phyloP scores from a whole-genome alignment of 1,284 basidiomycete species.

The Apiotrichum mycotoxinovorans region DNA sequence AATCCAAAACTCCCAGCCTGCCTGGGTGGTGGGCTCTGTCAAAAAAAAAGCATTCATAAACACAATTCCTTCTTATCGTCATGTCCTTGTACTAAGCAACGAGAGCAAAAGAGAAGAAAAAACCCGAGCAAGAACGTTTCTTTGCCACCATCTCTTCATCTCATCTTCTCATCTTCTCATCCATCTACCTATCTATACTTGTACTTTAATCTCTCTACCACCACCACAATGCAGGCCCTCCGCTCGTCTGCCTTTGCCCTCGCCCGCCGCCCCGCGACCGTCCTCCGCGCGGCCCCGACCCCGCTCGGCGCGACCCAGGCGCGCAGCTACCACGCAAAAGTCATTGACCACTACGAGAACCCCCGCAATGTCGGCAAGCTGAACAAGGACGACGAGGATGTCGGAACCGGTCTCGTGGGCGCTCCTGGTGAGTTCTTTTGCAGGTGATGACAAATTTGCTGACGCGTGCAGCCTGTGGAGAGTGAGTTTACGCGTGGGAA shows the following conservation, averaged over 20 bases:
- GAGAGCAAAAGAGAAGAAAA: too few relatives aligned
- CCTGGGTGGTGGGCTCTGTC: too few relatives aligned
- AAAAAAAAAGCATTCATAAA: too few relatives aligned
- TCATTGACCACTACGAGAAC: conserved; percentile 92
- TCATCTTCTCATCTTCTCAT: not conserved
- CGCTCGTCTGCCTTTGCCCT: conserved; percentile 32
- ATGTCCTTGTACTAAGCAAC: too few relatives aligned
- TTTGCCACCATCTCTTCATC: too few relatives aligned
- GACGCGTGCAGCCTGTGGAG: conserved; percentile 3
- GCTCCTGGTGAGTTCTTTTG: conserved; percentile 54
- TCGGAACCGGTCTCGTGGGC: conserved; percentile 96
- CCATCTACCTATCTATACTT: not conserved
- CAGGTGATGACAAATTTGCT: not conserved
- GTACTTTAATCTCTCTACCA: not conserved
- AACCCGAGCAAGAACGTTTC: too few relatives aligned
- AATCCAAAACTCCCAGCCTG: too few relatives aligned
- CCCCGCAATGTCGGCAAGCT: conserved; percentile 77
- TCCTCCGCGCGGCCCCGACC: conserved; percentile 8
- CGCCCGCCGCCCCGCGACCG: conserved; percentile 22
- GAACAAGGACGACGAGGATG: conserved; percentile 30
- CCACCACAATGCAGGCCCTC: conserved; percentile 16
- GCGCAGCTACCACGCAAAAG: conserved; percentile 82
- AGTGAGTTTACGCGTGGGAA: not conserved
- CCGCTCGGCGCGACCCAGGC: conserved; percentile 10
- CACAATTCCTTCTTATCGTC: too few relatives aligned